Percentiles rank a stretch among this genome's conserved stretches.
phyloP scores from a whole-genome alignment of 2,329 filamentous ascomycete genomes.

The Leptographium wingfieldii region DNA sequence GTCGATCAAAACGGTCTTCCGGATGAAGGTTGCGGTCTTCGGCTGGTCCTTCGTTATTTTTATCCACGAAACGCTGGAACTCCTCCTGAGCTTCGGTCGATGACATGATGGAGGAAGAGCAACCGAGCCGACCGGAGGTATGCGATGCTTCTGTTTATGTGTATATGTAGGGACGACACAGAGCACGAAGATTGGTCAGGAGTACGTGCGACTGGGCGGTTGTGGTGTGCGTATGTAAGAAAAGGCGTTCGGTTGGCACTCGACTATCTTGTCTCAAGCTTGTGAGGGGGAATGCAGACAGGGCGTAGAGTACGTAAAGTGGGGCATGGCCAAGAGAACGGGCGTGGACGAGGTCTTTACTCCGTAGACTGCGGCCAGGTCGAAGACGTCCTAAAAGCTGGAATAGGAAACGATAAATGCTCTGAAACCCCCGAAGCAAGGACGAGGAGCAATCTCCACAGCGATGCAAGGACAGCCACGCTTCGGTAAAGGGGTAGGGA shows the following conservation, averaged over 20 bases:
- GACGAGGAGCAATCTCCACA: not conserved
- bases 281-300: not conserved
- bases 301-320: not conserved
- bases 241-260: not conserved
- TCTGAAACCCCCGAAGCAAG: not conserved
- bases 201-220: not conserved
- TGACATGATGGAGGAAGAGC: slow-evolving; percentile 31
- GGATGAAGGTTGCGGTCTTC: slow-evolving; percentile 33
- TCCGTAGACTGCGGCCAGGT: not conserved
- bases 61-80: slow-evolving; percentile 49
- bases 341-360: not conserved
- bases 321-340: not conserved
- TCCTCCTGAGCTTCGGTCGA: slow-evolving; percentile 47
- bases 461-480: not conserved
- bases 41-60: slow-evolving; percentile 32
- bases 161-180: not conserved
- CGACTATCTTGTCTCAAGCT: not conserved
- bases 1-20: slow-evolving; percentile 40
- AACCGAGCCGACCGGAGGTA: not conserved
- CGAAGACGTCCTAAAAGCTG: not conserved
- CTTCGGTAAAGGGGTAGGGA: not conserved
- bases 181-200: not conserved
- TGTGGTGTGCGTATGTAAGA: not conserved
- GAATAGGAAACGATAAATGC: not conserved
- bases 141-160: not conserved